These are phyloP conservation scores for Grosmannia huntii DNA, from an alignment of 2,329 filamentous ascomycete genomes.

Conservation along the genomic window DNA sequence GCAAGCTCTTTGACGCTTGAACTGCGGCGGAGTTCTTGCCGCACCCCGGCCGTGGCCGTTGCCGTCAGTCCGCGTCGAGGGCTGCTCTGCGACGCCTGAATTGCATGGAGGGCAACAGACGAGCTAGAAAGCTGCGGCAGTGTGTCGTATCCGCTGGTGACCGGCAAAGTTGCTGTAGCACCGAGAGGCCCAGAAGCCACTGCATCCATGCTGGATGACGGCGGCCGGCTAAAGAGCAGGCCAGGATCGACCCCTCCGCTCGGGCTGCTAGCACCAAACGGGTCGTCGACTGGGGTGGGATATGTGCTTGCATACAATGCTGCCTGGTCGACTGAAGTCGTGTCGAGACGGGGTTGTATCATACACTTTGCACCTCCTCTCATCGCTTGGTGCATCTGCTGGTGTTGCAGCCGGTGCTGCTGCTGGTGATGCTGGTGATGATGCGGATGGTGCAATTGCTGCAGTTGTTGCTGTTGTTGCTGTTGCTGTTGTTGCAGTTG, in stretches of 20 bases:
- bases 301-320: constrained; percentile 29
- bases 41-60: constrained; percentile 18
- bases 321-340: constrained; percentile 19
- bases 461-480: constrained; percentile 10
- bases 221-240: constrained; percentile 41
- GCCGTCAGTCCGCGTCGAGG: constrained; percentile 13
- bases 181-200: constrained; percentile 11
- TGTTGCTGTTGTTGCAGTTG: constrained; percentile 10
- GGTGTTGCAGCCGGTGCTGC: constrained; percentile 4
- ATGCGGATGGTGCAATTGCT: constrained; percentile 8
- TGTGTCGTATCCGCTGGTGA: constrained; percentile 12
- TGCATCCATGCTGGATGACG: constrained; percentile 31
- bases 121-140: constrained; percentile 14
- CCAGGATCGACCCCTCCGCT: constrained; percentile 45
- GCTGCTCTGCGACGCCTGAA: constrained; percentile 16
- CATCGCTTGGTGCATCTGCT: constrained; percentile 15
- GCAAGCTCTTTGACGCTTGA: constrained; percentile 30
- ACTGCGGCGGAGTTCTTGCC: constrained; percentile 30
- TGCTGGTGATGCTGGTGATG: constrained; percentile 12
- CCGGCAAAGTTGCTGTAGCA: not conserved
- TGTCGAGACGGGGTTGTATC: constrained; percentile 24
- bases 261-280: constrained; percentile 35
- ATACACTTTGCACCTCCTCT: constrained; percentile 28
- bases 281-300: constrained; percentile 31
- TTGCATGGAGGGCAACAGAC: constrained; percentile 7